Conservation (phyloP, 371 early-diverging fungal species). For the Dinochytrium kinnereticum region DNA sequence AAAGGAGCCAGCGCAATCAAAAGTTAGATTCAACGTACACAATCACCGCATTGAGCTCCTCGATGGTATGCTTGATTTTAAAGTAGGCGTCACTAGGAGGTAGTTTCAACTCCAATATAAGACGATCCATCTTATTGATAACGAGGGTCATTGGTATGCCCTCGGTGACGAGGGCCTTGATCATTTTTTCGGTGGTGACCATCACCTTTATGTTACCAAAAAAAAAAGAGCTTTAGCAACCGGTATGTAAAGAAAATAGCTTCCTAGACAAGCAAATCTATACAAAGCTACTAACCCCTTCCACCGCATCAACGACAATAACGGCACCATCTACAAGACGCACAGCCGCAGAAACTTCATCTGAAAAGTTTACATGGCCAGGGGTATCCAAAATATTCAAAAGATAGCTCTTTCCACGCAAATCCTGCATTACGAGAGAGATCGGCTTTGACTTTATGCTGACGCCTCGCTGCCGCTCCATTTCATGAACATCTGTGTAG, state of each 20-base stretch:
- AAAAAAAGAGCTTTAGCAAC: not conserved
- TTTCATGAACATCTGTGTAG: conserved; percentile 90
- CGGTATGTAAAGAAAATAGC: too few relatives aligned
- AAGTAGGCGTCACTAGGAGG: conserved; percentile 97
- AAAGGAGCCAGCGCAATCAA: not conserved
- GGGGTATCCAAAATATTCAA: conserved; percentile 94
- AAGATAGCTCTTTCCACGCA: conserved; percentile 86
- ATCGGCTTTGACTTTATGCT: conserved; percentile 95
- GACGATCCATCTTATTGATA: conserved; percentile 95
- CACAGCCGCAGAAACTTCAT: conserved; percentile 88
- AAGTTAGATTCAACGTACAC: conserved; percentile 46
- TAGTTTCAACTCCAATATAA: conserved; percentile 93
- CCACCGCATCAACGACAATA: conserved; percentile 95
- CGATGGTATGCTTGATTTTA: conserved; percentile 92
- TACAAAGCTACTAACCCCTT: conserved; percentile 89
- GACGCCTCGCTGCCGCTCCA: conserved; percentile 90
- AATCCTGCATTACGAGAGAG: conserved; percentile 83
- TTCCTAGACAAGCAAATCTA: too few relatives aligned
- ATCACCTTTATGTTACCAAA: conserved; percentile 68
- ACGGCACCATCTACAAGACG: conserved; percentile 91
- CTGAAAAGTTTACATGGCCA: conserved; percentile 93
- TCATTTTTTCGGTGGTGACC: conserved; percentile 91
- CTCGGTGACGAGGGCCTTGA: conserved; percentile 82
- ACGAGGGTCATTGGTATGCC: conserved; percentile 82
- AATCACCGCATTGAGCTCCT: conserved; percentile 91